Evolutionary conservation across 2,329 filamentous ascomycete species (phyloP).

Genomic region (Aureobasidium zeae): DNA sequence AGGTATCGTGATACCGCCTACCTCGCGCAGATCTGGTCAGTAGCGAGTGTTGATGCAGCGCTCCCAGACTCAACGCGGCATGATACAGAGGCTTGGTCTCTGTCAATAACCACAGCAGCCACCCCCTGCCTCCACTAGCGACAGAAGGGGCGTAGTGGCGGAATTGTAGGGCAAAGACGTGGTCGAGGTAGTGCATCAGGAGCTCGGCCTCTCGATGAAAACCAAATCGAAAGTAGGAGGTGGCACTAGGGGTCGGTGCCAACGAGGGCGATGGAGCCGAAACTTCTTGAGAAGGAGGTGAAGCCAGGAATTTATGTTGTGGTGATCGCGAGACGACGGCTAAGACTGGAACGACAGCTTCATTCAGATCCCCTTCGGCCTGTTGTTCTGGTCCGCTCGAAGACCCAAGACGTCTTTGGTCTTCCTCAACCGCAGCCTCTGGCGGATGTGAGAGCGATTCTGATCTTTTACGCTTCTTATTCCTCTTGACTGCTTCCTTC

Average conservation of each 20-base stretch:
- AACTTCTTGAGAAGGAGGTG: neutral
- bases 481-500: slow-evolving; percentile 9
- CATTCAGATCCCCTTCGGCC: no score
- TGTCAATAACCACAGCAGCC: slow-evolving; percentile 11
- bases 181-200: slow-evolving; percentile 16
- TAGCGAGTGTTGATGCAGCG: slow-evolving; percentile 14
- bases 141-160: slow-evolving; percentile 7
- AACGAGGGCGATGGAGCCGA: neutral
- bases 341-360: no score
- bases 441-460: neutral
- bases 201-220: slow-evolving; percentile 8
- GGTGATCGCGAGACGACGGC: no score
- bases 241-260: neutral
- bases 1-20: neutral
- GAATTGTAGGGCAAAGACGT: slow-evolving; percentile 15
- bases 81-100: slow-evolving; percentile 14
- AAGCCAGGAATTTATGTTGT: no score
- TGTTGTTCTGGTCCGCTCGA: no score
- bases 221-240: slow-evolving; percentile 3
- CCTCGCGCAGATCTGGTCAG: neutral
- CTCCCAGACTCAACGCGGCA: slow-evolving; percentile 10
- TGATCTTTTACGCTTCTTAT: slow-evolving; percentile 7
- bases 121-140: slow-evolving; percentile 4
- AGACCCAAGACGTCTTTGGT: no score
- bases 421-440: no score